Conservation (phyloP, 192 early-diverging fungal genomes). For the Coemansia sp. region DNA sequence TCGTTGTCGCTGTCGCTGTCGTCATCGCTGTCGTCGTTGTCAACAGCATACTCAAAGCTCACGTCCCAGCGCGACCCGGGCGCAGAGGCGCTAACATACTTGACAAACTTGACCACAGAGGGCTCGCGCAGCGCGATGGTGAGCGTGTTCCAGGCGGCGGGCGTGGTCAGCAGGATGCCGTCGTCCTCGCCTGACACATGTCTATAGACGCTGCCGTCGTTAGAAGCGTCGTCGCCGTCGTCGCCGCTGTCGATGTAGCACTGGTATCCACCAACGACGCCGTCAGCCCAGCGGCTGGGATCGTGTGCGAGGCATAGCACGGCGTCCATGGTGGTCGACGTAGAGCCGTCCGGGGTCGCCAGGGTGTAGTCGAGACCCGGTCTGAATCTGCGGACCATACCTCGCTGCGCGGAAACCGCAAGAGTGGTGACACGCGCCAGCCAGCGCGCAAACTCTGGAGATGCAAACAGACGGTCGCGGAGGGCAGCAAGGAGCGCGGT, state of each 20-base stretch:
- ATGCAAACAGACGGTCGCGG: slow-evolving; percentile 12
- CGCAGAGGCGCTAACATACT: slow-evolving; percentile 76
- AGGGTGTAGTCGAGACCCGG: slow-evolving; percentile 82
- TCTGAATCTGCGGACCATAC: slow-evolving; percentile 69
- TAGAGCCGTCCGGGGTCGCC: slow-evolving; percentile 59
- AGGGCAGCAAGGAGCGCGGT: slow-evolving; percentile 31
- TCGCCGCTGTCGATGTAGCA: slow-evolving; percentile 71
- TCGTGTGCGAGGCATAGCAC: slow-evolving; percentile 60
- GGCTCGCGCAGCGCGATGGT: slow-evolving; percentile 69
- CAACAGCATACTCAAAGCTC: slow-evolving; percentile 39
- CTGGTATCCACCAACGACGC: slow-evolving; percentile 73
- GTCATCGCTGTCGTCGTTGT: neutral
- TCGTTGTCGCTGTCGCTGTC: neutral
- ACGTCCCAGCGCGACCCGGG: slow-evolving; percentile 79
- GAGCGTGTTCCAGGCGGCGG: slow-evolving; percentile 67
- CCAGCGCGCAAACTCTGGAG: slow-evolving; percentile 61
- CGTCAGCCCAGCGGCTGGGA: slow-evolving; percentile 57
- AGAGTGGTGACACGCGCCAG: slow-evolving; percentile 60
- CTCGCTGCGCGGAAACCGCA: slow-evolving; percentile 44
- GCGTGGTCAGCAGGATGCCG: slow-evolving; percentile 65
- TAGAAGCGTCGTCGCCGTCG: slow-evolving; percentile 71
- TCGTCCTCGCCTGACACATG: neutral
- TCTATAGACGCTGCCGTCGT: slow-evolving; percentile 61
- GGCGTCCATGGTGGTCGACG: slow-evolving; percentile 61
- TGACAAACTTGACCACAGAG: slow-evolving; percentile 77